phyloP scores from a whole-genome alignment of 176 grass and related monocot genomes.

The Elaeis guineensis region DNA sequence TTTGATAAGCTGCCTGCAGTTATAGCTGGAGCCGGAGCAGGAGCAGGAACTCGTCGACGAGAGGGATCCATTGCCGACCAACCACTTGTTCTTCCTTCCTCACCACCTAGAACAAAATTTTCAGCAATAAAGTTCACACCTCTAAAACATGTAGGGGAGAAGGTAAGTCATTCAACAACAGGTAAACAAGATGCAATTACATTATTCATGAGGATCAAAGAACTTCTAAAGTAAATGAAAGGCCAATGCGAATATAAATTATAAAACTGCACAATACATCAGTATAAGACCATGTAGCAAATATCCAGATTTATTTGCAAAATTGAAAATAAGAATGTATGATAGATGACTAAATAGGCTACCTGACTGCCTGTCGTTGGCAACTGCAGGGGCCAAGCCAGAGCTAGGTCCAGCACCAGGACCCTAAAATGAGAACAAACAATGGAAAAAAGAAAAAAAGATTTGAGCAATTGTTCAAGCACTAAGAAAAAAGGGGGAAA shows the following conservation, averaged over 20 bases:
- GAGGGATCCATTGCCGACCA: constrained; percentile 73
- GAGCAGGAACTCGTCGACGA: constrained; percentile 40
- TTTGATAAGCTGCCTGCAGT: constrained; percentile 43
- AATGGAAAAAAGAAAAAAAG: constrained; percentile 5
- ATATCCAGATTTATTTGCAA: too few species aligned
- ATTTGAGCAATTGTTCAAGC: background rate
- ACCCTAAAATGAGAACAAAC: constrained; percentile 27
- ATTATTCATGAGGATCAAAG: too few species aligned
- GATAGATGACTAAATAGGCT: background rate
- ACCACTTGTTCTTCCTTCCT: constrained; percentile 74
- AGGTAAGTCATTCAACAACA: too few species aligned
- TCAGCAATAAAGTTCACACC: background rate
- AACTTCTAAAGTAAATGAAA: too few species aligned
- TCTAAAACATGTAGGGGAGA: too few species aligned
- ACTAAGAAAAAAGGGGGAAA: background rate
- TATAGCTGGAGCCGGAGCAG: constrained; percentile 46
- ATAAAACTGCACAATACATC: too few species aligned
- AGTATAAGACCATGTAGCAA: too few species aligned
- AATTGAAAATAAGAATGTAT: too few species aligned
- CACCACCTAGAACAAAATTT: constrained; percentile 35
- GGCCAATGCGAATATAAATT: too few species aligned
- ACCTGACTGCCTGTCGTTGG: constrained; percentile 88
- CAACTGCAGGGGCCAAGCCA: constrained; percentile 44
- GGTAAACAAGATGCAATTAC: too few species aligned
- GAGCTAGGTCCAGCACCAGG: constrained; percentile 67